Conservation (phyloP, 106 monocot species). For the Dendrobium huoshanense region DNA sequence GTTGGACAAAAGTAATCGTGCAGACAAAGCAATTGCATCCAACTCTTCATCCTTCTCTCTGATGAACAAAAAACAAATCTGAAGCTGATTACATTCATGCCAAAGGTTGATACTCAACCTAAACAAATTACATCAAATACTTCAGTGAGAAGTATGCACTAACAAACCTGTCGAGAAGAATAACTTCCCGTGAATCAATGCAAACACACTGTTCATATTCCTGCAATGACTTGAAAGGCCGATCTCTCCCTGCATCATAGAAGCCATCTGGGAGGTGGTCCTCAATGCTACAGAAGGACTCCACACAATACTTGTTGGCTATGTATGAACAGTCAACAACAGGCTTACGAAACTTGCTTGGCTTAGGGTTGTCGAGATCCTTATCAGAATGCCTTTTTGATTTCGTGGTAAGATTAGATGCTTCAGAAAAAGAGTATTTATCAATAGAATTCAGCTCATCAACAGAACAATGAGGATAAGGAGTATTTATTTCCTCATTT, state of each 20-base stretch:
- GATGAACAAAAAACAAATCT: slow-evolving; percentile 15
- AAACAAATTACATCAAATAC: slow-evolving; percentile 6
- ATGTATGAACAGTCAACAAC: slow-evolving; percentile 39
- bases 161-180: slow-evolving; percentile 86
- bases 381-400: slow-evolving; percentile 77
- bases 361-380: slow-evolving; percentile 77
- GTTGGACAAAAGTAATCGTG: slow-evolving; percentile 58
- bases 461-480: slow-evolving; percentile 1
- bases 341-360: slow-evolving; percentile 61
- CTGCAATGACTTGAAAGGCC: slow-evolving; percentile 60
- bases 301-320: slow-evolving; percentile 69
- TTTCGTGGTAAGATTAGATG: slow-evolving; percentile 31
- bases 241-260: slow-evolving; percentile 97
- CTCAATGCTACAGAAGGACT: slow-evolving; percentile 73
- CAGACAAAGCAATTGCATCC: slow-evolving; percentile 75
- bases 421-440: slow-evolving; percentile 22
- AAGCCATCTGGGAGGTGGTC: slow-evolving; percentile 94
- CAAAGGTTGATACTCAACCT: slow-evolving; percentile 3
- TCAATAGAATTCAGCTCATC: slow-evolving; percentile 10
- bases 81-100: neutral
- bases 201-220: slow-evolving; percentile 44
- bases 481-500: slow-evolving; percentile 19
- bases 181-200: slow-evolving; percentile 85
- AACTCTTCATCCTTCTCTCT: slow-evolving; percentile 88
- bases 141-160: neutral